Conservation (phyloP, 2,329 filamentous ascomycete species). For the Colletotrichum sojae region DNA sequence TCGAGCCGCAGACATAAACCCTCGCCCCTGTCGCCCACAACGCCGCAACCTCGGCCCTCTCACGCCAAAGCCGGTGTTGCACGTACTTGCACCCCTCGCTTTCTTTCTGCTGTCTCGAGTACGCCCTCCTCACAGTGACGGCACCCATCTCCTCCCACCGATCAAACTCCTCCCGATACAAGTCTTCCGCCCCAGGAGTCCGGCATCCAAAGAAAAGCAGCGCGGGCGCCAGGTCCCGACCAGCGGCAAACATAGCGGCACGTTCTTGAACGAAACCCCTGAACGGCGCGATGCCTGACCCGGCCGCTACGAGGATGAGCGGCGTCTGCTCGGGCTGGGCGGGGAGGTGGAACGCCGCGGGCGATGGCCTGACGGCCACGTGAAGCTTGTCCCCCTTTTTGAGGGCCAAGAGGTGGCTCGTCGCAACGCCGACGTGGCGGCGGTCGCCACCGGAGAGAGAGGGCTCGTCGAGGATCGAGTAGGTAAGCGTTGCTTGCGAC, state of each 20-base stretch:
- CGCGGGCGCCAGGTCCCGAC: constrained; percentile 52
- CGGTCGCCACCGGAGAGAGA: constrained; percentile 64
- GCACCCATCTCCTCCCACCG: constrained; percentile 61
- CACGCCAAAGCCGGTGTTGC: constrained; percentile 58
- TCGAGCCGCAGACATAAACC: constrained; percentile 74
- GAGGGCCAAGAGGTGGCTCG: constrained; percentile 70
- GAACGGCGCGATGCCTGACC: constrained; percentile 55
- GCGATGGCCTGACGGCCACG: constrained; percentile 64
- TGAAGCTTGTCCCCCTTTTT: constrained; percentile 59
- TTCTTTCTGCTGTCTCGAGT: constrained; percentile 54
- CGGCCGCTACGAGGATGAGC: constrained; percentile 58
- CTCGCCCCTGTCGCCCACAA: constrained; percentile 59
- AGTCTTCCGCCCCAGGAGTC: constrained; percentile 57
- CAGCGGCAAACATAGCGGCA: constrained; percentile 60
- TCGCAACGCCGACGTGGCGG: constrained; percentile 71
- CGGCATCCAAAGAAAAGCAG: constrained; percentile 66
- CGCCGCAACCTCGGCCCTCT: constrained; percentile 48
- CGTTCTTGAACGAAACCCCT: constrained; percentile 43
- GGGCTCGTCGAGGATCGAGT: constrained; percentile 69
- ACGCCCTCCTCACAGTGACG: constrained; percentile 74
- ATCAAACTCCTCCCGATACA: constrained; percentile 60
- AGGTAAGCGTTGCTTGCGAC: constrained; percentile 72
- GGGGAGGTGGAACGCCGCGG: constrained; percentile 59
- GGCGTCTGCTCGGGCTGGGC: constrained; percentile 53
- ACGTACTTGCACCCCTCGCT: constrained; percentile 65